A percentile compares a stretch with the other conserved stretches of the same genome.
These are phyloP conservation scores for Fusarium duplospermum DNA, from an alignment of 2,329 filamentous ascomycete genomes.

Conservation along the genomic window DNA sequence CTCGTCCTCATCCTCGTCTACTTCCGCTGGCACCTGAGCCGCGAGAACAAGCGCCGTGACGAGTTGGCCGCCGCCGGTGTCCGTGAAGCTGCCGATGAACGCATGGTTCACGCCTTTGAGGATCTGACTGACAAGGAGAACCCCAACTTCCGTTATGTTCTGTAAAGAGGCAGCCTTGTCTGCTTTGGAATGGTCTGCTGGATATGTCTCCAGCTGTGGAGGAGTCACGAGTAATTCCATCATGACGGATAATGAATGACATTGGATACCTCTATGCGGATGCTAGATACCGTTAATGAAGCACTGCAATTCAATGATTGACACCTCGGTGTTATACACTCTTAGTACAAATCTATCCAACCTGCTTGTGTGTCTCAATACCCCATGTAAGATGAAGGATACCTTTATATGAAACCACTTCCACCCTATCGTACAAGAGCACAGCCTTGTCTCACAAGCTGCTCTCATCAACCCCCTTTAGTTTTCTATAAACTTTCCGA, in stretches of 20 bases:
- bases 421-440: no score
- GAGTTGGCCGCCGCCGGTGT: conserved; percentile 56
- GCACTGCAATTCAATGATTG: background rate
- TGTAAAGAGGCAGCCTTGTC: background rate
- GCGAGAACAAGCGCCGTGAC: conserved; percentile 70
- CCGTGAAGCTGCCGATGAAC: conserved; percentile 50
- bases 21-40: conserved; percentile 67
- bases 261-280: background rate
- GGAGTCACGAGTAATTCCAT: background rate
- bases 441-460: background rate
- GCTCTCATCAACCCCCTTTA: background rate
- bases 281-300: background rate
- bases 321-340: background rate
- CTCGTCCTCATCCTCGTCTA: conserved; percentile 68
- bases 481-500: background rate
- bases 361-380: background rate
- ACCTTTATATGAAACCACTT: no score
- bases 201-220: background rate
- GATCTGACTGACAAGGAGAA: conserved; percentile 74
- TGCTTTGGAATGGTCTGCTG: background rate
- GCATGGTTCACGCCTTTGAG: conserved; percentile 64
- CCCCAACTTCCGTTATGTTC: conserved; percentile 67
- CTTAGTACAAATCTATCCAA: background rate
- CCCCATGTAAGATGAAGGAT: no score
- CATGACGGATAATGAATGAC: background rate